A percentile compares a stretch with the other conserved stretches of the same genome.
phyloP scores from a whole-genome alignment of 345 rosid genomes.

The Salix udensis region DNA sequence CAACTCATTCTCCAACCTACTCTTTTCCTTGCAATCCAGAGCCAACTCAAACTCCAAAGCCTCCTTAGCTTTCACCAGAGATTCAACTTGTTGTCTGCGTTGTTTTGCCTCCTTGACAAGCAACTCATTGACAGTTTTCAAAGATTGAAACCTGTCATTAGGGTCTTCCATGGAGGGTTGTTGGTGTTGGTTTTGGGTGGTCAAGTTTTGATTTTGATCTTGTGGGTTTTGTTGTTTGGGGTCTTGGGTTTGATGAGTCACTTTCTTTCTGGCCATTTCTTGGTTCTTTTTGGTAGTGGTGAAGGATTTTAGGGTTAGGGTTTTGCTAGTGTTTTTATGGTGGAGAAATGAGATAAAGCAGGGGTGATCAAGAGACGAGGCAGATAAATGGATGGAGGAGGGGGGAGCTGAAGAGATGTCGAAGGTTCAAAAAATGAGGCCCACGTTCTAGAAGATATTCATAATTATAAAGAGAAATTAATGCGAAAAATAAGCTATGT shows the following conservation, averaged over 20 bases:
- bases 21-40: constrained; percentile 21
- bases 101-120: constrained; percentile 59
- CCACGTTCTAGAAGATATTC: constrained; percentile 10
- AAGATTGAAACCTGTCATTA: constrained; percentile 41
- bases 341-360: constrained; percentile 14
- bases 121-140: constrained; percentile 53
- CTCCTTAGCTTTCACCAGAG: constrained; percentile 33
- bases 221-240: constrained; percentile 14
- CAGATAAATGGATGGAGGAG: background rate
- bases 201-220: constrained; percentile 4
- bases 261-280: constrained; percentile 51
- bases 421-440: constrained; percentile 39
- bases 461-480: no score
- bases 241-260: constrained; percentile 17
- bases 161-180: constrained; percentile 37
- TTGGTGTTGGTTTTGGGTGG: constrained; percentile 2
- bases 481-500: no score
- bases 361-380: background rate
- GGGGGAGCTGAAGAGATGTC: background rate
- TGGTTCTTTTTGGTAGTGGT: constrained; percentile 3
- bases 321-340: constrained; percentile 40
- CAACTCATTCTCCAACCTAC: constrained; percentile 35
- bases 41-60: constrained; percentile 47
- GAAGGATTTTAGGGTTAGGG: constrained; percentile 28
- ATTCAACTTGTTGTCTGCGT: constrained; percentile 45